Conservation (phyloP, 2,329 filamentous ascomycete genomes). For the Colletotrichum gigasporum region DNA sequence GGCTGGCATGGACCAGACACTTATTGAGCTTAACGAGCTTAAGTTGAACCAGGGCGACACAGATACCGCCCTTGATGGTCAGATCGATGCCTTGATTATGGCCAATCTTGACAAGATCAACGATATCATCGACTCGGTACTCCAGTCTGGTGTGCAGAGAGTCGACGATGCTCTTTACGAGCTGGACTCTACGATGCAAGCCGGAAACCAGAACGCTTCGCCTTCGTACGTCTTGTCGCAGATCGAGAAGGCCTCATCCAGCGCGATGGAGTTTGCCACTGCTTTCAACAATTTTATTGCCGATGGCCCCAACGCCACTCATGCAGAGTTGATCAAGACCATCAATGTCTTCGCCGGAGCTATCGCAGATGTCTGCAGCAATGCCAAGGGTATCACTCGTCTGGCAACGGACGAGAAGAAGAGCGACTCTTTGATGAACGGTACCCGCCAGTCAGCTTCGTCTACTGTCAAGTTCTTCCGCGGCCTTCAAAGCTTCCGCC, state of each 20-base stretch:
- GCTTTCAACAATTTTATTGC: conserved; percentile 99
- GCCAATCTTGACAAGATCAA: conserved; percentile 93
- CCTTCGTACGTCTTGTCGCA: conserved; percentile 95
- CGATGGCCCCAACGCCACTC: conserved; percentile 89
- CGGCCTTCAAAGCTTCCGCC: conserved; percentile 88
- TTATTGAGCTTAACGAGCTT: conserved; percentile 91
- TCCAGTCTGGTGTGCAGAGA: conserved; percentile 90
- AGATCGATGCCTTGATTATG: conserved; percentile 89
- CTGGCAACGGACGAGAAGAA: conserved; percentile 97
- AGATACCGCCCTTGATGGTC: conserved; percentile 84
- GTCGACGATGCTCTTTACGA: conserved; percentile 98
- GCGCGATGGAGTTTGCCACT: conserved; percentile 95
- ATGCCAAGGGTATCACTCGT: conserved; percentile 93
- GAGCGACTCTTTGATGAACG: conserved; percentile 83
- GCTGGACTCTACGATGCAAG: conserved; percentile 96
- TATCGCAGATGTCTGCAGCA: conserved; percentile 92
- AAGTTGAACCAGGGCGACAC: conserved; percentile 78
- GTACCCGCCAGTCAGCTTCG: conserved; percentile 84
- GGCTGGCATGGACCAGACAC: conserved; percentile 94
- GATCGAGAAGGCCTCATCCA: conserved; percentile 95
- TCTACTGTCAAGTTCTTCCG: conserved; percentile 96
- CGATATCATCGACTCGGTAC: conserved; percentile 95
- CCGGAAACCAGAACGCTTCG: conserved; percentile 97
- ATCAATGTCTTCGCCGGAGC: conserved; percentile 91
- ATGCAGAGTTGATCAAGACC: conserved; percentile 91